Conservation (phyloP, 495 filamentous ascomycete genomes). For the Neurospora sp. region DNA sequence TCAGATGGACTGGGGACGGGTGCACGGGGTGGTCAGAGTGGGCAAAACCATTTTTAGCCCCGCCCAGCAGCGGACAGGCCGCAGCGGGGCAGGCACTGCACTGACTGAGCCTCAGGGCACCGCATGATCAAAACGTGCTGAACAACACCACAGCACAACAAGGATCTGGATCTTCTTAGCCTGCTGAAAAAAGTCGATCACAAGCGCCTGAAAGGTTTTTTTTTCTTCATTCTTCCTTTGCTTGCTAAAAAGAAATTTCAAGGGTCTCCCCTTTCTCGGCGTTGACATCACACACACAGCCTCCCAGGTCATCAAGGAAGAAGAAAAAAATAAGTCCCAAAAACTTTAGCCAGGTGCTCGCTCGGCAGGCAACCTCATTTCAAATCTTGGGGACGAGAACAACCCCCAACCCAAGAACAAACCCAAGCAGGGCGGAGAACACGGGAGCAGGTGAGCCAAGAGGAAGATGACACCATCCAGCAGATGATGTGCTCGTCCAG, state of each 20-base stretch:
- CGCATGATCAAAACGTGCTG: background rate
- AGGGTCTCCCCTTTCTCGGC: background rate
- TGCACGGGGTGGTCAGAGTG: background rate
- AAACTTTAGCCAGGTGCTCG: background rate
- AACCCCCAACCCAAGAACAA: background rate
- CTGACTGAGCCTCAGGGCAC: background rate
- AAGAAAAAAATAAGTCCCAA: background rate
- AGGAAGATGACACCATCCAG: background rate
- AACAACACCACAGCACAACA: background rate
- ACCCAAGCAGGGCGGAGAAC: background rate
- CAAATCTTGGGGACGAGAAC: background rate
- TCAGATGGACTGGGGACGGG: background rate
- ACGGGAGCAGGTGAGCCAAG: background rate
- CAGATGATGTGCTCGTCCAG: background rate
- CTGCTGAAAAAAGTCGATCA: background rate
- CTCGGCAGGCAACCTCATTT: background rate
- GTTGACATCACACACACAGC: background rate
- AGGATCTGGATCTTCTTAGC: background rate
- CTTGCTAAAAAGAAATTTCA: background rate
- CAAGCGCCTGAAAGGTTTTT: background rate
- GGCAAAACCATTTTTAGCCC: background rate
- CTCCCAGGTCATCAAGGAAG: background rate
- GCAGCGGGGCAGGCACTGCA: background rate
- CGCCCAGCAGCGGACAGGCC: background rate
- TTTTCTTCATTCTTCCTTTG: background rate